Conservation (phyloP, 1,139 yeast species). For the Zygoascus meyerae region DNA sequence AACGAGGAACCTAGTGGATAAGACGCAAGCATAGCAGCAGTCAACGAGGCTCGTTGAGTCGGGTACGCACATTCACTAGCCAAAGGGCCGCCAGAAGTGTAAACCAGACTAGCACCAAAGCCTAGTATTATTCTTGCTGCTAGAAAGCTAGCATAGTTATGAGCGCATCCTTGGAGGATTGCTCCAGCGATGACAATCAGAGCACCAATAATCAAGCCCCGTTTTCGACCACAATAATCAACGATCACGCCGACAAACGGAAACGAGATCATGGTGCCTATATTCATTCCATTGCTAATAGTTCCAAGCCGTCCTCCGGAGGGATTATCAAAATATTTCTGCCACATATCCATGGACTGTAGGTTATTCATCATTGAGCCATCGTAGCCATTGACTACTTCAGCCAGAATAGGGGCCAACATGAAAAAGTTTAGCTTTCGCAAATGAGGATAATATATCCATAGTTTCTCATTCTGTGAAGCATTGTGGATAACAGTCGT, state of each 20-base stretch:
- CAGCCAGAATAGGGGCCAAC: constrained; percentile 15
- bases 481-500: too few relatives aligned
- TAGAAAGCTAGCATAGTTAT: constrained; percentile 41
- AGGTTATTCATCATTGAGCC: constrained; percentile 49
- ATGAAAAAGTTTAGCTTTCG: constrained; percentile 37
- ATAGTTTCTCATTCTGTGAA: constrained; percentile 30
- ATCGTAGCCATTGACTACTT: constrained; percentile 43
- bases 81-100: constrained; percentile 39
- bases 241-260: constrained; percentile 34
- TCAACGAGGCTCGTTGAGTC: constrained; percentile 40
- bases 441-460: constrained; percentile 36
- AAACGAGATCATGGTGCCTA: constrained; percentile 38
- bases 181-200: constrained; percentile 42
- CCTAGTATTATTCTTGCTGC: constrained; percentile 47
- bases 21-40: constrained; percentile 45
- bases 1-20: constrained; percentile 50
- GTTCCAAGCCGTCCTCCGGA: constrained; percentile 43
- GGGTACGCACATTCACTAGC: constrained; percentile 39
- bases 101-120: constrained; percentile 42
- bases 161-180: constrained; percentile 39
- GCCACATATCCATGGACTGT: constrained; percentile 41
- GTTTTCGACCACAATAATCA: constrained; percentile 46
- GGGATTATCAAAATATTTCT: constrained; percentile 36
- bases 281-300: constrained; percentile 46
- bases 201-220: constrained; percentile 39